phyloP scores from a whole-genome alignment of 495 filamentous ascomycete species.

The Wilcoxina mikolae region DNA sequence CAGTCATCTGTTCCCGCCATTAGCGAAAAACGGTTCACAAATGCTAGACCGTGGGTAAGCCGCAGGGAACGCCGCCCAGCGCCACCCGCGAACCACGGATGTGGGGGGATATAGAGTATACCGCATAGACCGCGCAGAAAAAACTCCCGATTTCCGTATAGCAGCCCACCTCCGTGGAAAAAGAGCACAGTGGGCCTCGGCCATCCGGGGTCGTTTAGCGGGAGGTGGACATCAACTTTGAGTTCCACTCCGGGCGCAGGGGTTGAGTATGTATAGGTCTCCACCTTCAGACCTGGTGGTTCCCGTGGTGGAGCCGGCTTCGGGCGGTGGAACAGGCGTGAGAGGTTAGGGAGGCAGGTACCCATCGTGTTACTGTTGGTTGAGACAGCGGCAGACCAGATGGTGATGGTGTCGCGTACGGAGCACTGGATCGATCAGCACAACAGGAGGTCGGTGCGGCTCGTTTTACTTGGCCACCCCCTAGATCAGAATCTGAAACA shows the following conservation, averaged over 20 bases:
- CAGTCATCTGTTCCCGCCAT: background rate
- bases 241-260: background rate
- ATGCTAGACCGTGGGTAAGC: too few species aligned
- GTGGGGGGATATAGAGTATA: background rate
- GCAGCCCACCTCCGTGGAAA: background rate
- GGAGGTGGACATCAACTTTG: background rate
- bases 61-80: too few species aligned
- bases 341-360: background rate
- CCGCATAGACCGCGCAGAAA: background rate
- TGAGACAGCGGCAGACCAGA: too few species aligned
- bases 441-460: too few species aligned
- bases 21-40: background rate
- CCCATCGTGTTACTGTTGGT: too few species aligned
- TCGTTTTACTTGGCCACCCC: too few species aligned
- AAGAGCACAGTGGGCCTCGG: background rate
- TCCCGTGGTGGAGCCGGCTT: background rate
- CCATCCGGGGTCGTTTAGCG: background rate
- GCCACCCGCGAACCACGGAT: background rate
- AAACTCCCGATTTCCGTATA: background rate
- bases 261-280: background rate
- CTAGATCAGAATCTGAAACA: too few species aligned
- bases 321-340: conserved; percentile 1
- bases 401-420: too few species aligned
- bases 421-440: too few species aligned
- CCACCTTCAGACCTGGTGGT: background rate